Conservation (phyloP, 176 grass and related monocot species). For the Aegilops umbellulata region DNA sequence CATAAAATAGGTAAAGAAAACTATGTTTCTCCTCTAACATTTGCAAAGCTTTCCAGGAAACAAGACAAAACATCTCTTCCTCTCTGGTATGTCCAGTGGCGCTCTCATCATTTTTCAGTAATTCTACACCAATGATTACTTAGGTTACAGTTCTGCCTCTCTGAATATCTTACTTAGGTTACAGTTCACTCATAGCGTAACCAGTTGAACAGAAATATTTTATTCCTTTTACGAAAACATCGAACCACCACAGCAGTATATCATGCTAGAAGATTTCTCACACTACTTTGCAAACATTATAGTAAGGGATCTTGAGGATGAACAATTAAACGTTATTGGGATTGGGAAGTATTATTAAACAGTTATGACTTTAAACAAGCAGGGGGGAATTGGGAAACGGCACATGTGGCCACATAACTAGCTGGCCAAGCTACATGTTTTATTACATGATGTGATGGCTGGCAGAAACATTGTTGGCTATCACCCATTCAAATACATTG, state of each 20-base stretch:
- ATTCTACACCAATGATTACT: not conserved
- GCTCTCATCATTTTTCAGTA: not conserved
- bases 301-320: not conserved
- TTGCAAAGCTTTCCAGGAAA: not conserved
- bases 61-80: not conserved
- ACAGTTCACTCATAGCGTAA: not conserved
- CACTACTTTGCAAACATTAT: not conserved
- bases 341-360: not conserved
- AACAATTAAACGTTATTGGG: not conserved
- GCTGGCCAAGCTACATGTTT: no score
- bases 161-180: not conserved
- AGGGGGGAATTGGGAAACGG: no score
- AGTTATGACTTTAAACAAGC: no score
- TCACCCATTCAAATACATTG: not conserved
- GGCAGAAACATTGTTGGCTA: not conserved
- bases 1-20: not conserved
- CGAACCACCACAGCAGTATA: not conserved
- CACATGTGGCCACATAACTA: no score
- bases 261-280: constrained; percentile 3
- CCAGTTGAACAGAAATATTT: not conserved
- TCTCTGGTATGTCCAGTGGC: not conserved
- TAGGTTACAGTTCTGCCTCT: not conserved
- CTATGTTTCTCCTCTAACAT: not conserved
- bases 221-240: not conserved
- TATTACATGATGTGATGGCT: not conserved